Percentiles rank a stretch among this genome's conserved stretches.
phyloP scores from a whole-genome alignment of 176 grass and related monocot species.

The Musa acuminata region DNA sequence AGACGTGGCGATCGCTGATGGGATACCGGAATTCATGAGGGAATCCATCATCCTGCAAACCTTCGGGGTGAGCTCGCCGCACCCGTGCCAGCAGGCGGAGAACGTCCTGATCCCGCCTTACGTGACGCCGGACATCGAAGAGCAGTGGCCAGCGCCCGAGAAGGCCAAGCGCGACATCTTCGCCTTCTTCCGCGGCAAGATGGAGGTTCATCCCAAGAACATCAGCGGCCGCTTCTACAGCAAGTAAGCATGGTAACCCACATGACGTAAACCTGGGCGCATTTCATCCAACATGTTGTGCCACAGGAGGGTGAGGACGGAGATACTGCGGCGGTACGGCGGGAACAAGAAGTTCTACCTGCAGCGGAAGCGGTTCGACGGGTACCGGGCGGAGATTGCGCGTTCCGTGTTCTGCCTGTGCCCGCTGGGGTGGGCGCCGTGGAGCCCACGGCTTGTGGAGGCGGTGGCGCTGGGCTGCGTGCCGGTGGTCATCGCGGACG shows the following conservation, averaged over 20 bases:
- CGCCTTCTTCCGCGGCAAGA: slow-evolving; percentile 82
- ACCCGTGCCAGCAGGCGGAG: slow-evolving; percentile 63
- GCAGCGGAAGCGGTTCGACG: slow-evolving; percentile 51
- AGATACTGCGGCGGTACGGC: slow-evolving; percentile 41
- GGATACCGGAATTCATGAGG: slow-evolving; percentile 28
- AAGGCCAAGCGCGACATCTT: slow-evolving; percentile 57
- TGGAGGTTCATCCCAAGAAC: slow-evolving; percentile 93
- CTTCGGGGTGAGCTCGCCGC: slow-evolving; percentile 31
- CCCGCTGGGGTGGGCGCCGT: slow-evolving; percentile 86
- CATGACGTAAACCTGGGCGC: background rate
- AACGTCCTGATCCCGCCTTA: slow-evolving; percentile 76
- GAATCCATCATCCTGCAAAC: slow-evolving; percentile 29
- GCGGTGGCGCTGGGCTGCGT: slow-evolving; percentile 73
- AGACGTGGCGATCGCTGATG: slow-evolving; percentile 19
- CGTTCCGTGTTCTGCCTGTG: slow-evolving; percentile 75
- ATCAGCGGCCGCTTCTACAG: slow-evolving; percentile 91
- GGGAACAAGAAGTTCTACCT: slow-evolving; percentile 69
- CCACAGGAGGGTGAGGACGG: slow-evolving; percentile 66
- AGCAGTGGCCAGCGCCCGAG: slow-evolving; percentile 41
- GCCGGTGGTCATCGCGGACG: slow-evolving; percentile 74
- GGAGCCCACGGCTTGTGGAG: slow-evolving; percentile 88
- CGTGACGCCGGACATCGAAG: slow-evolving; percentile 37
- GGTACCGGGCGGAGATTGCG: slow-evolving; percentile 68
- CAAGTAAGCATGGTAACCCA: slow-evolving; percentile 36
- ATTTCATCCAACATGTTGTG: background rate